Base-by-base conservation (phyloP, 1,139 yeast genomes). In the Nadsonia starkeyi-henricii region DNA sequence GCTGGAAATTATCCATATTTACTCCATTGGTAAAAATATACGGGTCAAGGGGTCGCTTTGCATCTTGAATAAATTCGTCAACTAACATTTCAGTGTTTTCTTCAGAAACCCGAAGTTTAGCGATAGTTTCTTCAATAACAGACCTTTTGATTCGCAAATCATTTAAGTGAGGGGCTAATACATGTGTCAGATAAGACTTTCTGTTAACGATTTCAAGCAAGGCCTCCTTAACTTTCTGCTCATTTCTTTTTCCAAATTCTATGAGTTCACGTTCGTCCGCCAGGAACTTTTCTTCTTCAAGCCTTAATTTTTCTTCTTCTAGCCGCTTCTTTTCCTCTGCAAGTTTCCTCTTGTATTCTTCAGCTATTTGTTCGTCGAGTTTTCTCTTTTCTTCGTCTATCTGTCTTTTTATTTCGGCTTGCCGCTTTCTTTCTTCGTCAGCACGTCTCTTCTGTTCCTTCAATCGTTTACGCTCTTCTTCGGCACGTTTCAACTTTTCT, bases 401-500 rank as follows among this genome's bases (percentile, higher is more conserved):
- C 19, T 42, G 33, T n/a, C 45, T 46, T 20, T 41, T 26, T 19
- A 1, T 37, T 28, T 46, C 44, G 30, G 19, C 42, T 33, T 44
- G 30, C 20, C n/a, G 42, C n/a, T 30, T 46, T 42, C 17, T 21
- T 28, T 20, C 45, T 37, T 37, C 36, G 26, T 46, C 36, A 18
- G 33, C 30, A 28, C 47, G 23, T 12, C 39, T n/a, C 19, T 36
- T 20, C 18, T 30, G 12, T 15, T 12, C 30, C 12, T 47, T 37
- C 36, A 44, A 18, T 36, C 43, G 20, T 39, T 36, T 43, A 41
- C 36, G 39, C 7, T 20, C 46, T 20, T 45, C 20, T 28, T 46
- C 44, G 20, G 18, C 39, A 33, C 41, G 33, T n/a, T 46, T 46
- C 20, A 36, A 20, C 17, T 2, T 37, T 28, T 46, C 44, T 33